Conservation (phyloP, 306 rosid species). For the Dalbergia cochinchinensis region DNA sequence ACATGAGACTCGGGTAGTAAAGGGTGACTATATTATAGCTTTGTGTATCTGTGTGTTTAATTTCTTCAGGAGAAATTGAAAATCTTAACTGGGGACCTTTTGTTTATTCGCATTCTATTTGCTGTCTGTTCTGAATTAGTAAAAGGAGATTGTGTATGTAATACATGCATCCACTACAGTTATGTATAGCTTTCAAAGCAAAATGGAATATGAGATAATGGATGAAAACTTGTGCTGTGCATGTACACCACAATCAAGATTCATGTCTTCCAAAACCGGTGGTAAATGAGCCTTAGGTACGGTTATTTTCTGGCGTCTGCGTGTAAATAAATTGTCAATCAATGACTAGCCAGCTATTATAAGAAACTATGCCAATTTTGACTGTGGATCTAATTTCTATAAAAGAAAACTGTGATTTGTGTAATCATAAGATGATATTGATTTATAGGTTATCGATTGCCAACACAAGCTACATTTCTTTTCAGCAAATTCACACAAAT, state of each 20-base stretch:
- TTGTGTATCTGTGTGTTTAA: slow-evolving; percentile 60
- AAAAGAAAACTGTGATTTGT: not conserved
- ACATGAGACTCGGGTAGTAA: slow-evolving; percentile 41
- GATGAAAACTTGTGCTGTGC: slow-evolving; percentile 21
- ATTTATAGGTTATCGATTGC: not conserved
- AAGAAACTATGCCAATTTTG: not conserved
- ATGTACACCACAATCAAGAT: not conserved
- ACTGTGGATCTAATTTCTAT: not conserved
- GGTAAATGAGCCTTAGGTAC: not conserved
- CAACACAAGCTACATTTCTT: not conserved
- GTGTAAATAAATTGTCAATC: too few species aligned
- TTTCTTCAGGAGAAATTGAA: slow-evolving; percentile 41
- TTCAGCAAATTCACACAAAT: not conserved
- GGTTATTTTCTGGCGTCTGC: not conserved
- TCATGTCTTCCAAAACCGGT: not conserved
- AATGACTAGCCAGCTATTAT: too few species aligned
- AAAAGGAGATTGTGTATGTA: slow-evolving; percentile 60
- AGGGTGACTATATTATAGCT: slow-evolving; percentile 50
- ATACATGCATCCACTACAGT: slow-evolving; percentile 54
- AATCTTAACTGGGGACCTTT: slow-evolving; percentile 41
- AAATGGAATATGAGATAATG: slow-evolving; percentile 44
- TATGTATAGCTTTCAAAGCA: slow-evolving; percentile 49
- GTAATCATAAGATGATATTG: not conserved
- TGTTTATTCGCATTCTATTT: slow-evolving; percentile 53
- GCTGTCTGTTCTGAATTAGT: slow-evolving; percentile 54